phyloP scores from a whole-genome alignment of 192 early-diverging fungal species.

The Spizellomyces punctatus region DNA sequence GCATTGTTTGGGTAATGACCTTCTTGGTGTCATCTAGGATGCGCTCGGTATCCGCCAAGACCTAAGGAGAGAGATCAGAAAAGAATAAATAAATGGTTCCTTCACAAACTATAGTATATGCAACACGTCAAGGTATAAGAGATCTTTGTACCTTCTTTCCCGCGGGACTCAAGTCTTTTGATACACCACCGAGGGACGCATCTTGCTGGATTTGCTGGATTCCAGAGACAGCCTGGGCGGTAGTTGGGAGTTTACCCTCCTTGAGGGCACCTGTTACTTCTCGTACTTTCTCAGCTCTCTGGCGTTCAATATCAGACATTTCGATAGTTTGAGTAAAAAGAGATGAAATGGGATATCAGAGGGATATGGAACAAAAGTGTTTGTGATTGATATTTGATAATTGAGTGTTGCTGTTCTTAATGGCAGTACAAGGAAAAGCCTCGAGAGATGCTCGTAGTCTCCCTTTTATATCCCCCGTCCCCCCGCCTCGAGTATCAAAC shows the following conservation, averaged over 20 bases:
- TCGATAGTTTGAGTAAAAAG: not conserved
- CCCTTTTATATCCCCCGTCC: too few relatives aligned
- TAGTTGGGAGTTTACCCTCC: constrained; percentile 52
- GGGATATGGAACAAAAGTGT: not conserved
- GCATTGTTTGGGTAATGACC: constrained; percentile 47
- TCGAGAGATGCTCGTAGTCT: too few relatives aligned
- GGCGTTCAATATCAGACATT: constrained; percentile 28
- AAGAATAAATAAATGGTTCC: not conserved
- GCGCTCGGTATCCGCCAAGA: constrained; percentile 40
- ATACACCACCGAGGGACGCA: constrained; percentile 29
- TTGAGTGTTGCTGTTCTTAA: too few relatives aligned
- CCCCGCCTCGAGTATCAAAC: too few relatives aligned
- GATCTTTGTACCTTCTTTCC: constrained; percentile 45
- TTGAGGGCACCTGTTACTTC: constrained; percentile 32
- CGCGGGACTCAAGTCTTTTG: constrained; percentile 41
- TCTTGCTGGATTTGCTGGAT: constrained; percentile 43
- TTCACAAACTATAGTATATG: not conserved
- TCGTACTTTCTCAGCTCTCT: constrained; percentile 22
- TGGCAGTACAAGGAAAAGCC: too few relatives aligned
- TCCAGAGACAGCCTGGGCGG: constrained; percentile 34
- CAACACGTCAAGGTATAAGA: not conserved
- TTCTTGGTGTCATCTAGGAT: constrained; percentile 38
- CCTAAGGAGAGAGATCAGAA: not conserved
- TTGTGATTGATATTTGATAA: not conserved
- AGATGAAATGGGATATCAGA: too few relatives aligned